Evolutionary conservation across 192 early-diverging fungal genomes (phyloP).

Genomic region (Coemansia sp.): DNA sequence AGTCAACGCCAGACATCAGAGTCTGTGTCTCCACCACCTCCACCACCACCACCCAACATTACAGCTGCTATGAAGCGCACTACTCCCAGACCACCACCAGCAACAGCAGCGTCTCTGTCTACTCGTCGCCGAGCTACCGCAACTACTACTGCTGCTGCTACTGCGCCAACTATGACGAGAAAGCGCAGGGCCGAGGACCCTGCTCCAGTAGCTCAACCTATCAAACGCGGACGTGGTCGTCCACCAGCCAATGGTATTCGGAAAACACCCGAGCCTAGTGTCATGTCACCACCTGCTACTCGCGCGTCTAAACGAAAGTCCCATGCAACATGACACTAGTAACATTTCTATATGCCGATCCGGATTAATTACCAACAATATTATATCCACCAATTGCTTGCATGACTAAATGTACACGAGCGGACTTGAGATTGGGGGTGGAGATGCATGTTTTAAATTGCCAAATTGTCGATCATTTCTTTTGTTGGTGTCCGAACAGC

Average conservation of each 20-base stretch:
- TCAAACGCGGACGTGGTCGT: constrained; percentile 11
- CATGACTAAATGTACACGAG: too few relatives aligned
- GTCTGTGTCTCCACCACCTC: neutral
- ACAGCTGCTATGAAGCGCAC: too few relatives aligned
- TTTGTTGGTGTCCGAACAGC: too few relatives aligned
- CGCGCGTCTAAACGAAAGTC: neutral
- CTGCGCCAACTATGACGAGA: neutral
- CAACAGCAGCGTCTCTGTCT: neutral
- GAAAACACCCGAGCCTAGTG: neutral
- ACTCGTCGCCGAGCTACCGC: neutral
- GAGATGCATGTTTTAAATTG: too few relatives aligned
- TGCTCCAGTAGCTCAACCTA: neutral
- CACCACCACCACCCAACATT: too few relatives aligned
- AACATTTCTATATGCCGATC: too few relatives aligned
- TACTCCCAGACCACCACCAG: neutral
- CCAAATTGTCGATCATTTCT: too few relatives aligned
- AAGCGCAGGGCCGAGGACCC: constrained; percentile 1
- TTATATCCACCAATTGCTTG: too few relatives aligned
- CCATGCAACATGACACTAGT: neutral
- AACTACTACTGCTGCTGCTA: neutral
- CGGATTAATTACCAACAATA: too few relatives aligned
- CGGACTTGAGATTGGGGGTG: too few relatives aligned
- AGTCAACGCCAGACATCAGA: neutral
- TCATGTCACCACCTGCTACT: constrained; percentile 18
- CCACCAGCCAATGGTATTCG: constrained; percentile 2